Evolutionary conservation across 306 rosid species (phyloP), one percentile per base, ranked within the genome.

Genomic region (Datisca glomerata): DNA sequence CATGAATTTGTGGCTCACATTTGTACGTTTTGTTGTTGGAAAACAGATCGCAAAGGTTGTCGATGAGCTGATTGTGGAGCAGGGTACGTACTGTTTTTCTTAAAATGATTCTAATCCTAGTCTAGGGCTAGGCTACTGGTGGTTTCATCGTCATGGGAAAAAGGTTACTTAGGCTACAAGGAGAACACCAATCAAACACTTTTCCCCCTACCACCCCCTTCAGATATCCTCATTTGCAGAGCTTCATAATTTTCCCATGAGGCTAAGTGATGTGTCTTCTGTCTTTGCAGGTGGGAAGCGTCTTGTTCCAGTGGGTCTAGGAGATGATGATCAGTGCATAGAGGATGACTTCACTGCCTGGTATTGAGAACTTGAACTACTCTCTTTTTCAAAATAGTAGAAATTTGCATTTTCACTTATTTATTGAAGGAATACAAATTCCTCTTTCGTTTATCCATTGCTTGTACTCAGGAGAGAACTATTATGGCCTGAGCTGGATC

Each of bases 301-400:
- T 27, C 81, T 91, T 49, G 76, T 85, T 23, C 64, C 68, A 40
- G 67, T 78, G 64, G 99, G 99, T 55, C 86, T 85, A 12, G 99
- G 99, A 71, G 99, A 91, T 67, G 99, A 91, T 53, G 99, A 91
- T 61, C 91, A 91, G 63, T 91, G 99, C 64, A 78, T 91, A 22
- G 99, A 91, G 60, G 99, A 91, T 51, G 99, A 91, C 66, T 80
- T 91, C 72, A 59, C 79, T 41, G 99, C 96, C 45, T 91, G 99
- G 99, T 91, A 91, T 52, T 47, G 53, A 31, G 47, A 55, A 63
- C 47, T 35, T 60, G 15, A 44, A 55, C 39, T 21, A 18, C 7
- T 18, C 33, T 19, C 22, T 41, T 48, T 45, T 31, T 50, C 31
- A 41, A 24, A 18, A 63, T 21, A 68, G 37, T 45, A 4, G 17